Evolutionary conservation across 257 asterid genomes (phyloP).

Genomic region (Apocynum venetum): DNA sequence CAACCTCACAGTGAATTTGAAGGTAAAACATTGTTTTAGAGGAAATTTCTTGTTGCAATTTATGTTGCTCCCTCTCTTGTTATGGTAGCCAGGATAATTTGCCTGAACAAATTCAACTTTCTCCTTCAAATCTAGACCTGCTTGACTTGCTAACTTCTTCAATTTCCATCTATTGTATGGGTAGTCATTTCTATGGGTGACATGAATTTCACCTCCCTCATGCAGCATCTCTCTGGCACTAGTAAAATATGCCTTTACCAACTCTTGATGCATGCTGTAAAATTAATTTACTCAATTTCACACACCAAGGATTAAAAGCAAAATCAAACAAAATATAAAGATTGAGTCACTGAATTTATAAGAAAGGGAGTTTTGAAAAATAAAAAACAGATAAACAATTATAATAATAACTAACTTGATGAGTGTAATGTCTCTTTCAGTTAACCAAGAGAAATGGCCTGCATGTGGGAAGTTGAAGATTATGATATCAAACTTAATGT

Average conservation of each 20-base stretch:
- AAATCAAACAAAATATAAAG: no score
- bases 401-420: neutral
- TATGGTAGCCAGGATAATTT: slow-evolving; percentile 22
- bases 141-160: neutral
- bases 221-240: slow-evolving; percentile 7
- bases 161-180: slow-evolving; percentile 15
- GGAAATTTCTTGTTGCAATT: slow-evolving; percentile 11
- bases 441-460: neutral
- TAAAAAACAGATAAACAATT: neutral
- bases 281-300: neutral
- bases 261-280: slow-evolving; percentile 7
- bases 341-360: neutral
- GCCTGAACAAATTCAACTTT: slow-evolving; percentile 6
- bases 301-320: no score
- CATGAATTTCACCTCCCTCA: slow-evolving; percentile 21
- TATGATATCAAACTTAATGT: slow-evolving; percentile 14
- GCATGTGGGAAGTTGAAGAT: slow-evolving; percentile 23
- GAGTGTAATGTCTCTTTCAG: neutral
- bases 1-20: neutral
- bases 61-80: slow-evolving; percentile 15
- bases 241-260: slow-evolving; percentile 16
- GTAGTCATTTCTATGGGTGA: slow-evolving; percentile 8
- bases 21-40: neutral
- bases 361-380: neutral
- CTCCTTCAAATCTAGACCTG: slow-evolving; percentile 4